Evolutionary conservation across 106 monocot species (phyloP).

Genomic region (Dendrobium officinale): DNA sequence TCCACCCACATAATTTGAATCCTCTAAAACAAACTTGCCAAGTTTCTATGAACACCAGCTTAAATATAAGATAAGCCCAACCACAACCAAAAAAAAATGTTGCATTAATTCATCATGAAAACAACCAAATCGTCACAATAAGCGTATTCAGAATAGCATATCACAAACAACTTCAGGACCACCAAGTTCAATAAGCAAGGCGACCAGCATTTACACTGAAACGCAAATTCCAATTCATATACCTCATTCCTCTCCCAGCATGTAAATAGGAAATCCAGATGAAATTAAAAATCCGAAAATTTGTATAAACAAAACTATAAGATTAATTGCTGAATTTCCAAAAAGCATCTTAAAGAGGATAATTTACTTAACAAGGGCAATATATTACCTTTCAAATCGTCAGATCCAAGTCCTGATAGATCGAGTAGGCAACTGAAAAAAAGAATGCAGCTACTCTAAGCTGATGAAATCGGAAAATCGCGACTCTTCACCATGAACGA

Average conservation of each 20-base stretch:
- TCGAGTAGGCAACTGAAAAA: neutral
- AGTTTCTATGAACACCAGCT: no score
- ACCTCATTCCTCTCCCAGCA: neutral
- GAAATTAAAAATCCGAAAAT: neutral
- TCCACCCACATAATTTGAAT: no score
- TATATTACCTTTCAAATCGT: neutral
- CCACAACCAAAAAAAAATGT: no score
- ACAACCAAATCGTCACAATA: no score
- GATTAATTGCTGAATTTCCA: no score
- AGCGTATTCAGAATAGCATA: no score
- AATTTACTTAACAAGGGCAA: neutral
- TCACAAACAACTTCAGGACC: neutral
- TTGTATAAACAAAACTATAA: neutral
- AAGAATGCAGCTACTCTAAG: slow-evolving; percentile 10
- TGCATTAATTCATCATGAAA: no score
- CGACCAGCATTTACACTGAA: neutral
- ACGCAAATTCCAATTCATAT: neutral
- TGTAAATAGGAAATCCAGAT: neutral
- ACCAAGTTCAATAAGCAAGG: neutral
- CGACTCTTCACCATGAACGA: neutral
- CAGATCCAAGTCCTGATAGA: neutral
- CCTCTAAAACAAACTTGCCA: no score
- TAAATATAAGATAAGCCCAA: no score
- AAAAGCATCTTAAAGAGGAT: neutral
- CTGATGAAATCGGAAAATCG: neutral